These are phyloP conservation scores for Aspergillus aculeatinus DNA, from an alignment of 2,329 filamentous ascomycete species.

Conservation along the genomic window DNA sequence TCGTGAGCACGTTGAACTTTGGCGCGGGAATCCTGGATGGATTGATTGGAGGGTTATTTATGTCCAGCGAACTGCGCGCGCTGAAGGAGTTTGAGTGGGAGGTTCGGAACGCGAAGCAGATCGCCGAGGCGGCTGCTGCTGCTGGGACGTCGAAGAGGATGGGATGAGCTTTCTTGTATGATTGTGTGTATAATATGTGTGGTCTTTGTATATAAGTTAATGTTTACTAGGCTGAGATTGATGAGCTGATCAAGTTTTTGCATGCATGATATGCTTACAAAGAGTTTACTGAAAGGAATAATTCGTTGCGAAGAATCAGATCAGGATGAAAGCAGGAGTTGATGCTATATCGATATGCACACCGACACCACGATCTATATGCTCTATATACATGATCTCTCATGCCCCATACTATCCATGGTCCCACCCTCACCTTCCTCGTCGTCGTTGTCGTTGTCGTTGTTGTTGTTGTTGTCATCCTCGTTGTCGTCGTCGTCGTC, in stretches of 20 bases:
- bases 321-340: neutral
- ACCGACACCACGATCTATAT: too few species aligned
- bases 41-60: constrained; percentile 81
- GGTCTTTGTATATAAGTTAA: neutral
- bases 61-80: constrained; percentile 76
- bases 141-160: neutral
- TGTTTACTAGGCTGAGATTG: neutral
- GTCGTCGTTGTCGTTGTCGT: constrained; percentile 5
- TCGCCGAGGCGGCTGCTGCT: neutral
- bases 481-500: neutral
- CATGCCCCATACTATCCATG: neutral
- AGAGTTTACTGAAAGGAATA: neutral
- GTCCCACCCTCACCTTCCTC: neutral
- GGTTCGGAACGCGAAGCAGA: constrained; percentile 61
- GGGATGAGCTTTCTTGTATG: neutral
- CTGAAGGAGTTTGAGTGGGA: constrained; percentile 95
- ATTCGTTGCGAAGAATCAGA: neutral
- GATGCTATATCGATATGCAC: neutral
- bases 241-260: neutral
- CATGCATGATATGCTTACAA: neutral
- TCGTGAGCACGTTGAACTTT: constrained; percentile 76
- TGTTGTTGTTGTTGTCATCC: too few species aligned
- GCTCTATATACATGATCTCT: too few species aligned
- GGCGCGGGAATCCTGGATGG: constrained; percentile 78
- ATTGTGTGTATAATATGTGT: neutral